Evolutionary conservation across 2,329 filamentous ascomycete species (phyloP).

Genomic region (Pyrenophora seminiperda): DNA sequence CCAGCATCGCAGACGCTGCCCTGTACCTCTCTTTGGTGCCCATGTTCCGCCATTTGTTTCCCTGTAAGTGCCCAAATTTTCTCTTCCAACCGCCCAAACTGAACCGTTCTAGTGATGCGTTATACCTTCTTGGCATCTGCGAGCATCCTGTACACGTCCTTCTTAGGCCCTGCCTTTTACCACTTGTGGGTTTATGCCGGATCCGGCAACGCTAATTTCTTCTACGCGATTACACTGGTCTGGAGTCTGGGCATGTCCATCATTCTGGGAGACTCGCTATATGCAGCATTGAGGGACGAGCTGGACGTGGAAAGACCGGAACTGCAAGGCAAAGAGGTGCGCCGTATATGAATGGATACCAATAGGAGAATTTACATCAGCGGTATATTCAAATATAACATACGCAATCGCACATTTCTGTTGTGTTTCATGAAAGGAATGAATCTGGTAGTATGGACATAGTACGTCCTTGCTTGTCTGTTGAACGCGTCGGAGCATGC

Average conservation of each 20-base stretch:
- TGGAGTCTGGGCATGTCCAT: slow-evolving; percentile 92
- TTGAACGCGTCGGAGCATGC: background rate
- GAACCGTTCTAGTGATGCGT: slow-evolving; percentile 69
- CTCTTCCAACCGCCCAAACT: background rate
- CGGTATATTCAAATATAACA: too few relatives aligned
- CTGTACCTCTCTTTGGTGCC: slow-evolving; percentile 83
- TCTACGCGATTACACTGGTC: slow-evolving; percentile 98
- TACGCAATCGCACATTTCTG: too few relatives aligned
- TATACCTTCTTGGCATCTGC: slow-evolving; percentile 88
- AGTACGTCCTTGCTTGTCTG: too few relatives aligned
- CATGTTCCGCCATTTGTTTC: slow-evolving; percentile 89
- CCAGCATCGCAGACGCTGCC: slow-evolving; percentile 86
- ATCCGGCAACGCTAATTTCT: slow-evolving; percentile 98
- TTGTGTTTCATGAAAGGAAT: too few relatives aligned
- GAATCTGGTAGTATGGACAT: too few relatives aligned
- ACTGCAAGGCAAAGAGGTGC: slow-evolving; percentile 83
- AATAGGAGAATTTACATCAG: background rate
- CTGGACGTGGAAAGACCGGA: slow-evolving; percentile 92
- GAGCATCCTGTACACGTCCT: slow-evolving; percentile 82
- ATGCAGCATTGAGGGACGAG: slow-evolving; percentile 88
- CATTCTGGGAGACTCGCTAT: slow-evolving; percentile 83
- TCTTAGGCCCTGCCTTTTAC: slow-evolving; percentile 93
- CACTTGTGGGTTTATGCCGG: slow-evolving; percentile 98
- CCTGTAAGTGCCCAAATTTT: slow-evolving; percentile 60
- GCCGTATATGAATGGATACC: slow-evolving; percentile 69